phyloP scores from a whole-genome alignment of 2,329 filamentous ascomycete species.

The Hymenoscyphus fructigenus region DNA sequence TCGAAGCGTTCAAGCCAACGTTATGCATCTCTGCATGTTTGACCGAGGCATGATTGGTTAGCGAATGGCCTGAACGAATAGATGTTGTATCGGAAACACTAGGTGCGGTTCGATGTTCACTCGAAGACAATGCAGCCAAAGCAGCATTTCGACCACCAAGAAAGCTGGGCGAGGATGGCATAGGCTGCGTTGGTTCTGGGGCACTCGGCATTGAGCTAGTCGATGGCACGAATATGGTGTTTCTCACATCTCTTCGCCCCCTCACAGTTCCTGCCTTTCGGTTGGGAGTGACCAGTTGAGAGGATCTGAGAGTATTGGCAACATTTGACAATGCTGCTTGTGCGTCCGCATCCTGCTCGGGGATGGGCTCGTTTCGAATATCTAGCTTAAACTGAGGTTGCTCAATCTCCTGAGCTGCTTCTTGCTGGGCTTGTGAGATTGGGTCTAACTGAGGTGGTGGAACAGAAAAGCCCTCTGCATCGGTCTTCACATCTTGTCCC shows the following conservation, averaged over 20 bases:
- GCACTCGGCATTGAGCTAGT: slow-evolving; percentile 25
- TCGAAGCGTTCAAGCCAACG: slow-evolving; percentile 80
- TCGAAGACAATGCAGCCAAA: slow-evolving; percentile 59
- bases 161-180: slow-evolving; percentile 38
- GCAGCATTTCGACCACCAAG: slow-evolving; percentile 44
- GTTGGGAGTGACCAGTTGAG: slow-evolving; percentile 59
- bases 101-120: slow-evolving; percentile 50
- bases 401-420: slow-evolving; percentile 57
- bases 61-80: slow-evolving; percentile 81
- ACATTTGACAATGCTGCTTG: slow-evolving; percentile 75
- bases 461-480: slow-evolving; percentile 76
- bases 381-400: slow-evolving; percentile 72
- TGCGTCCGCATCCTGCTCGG: slow-evolving; percentile 73
- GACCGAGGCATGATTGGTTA: slow-evolving; percentile 65
- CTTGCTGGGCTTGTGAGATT: slow-evolving; percentile 71
- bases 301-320: slow-evolving; percentile 66
- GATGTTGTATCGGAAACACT: slow-evolving; percentile 82
- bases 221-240: slow-evolving; percentile 78
- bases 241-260: slow-evolving; percentile 86
- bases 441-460: slow-evolving; percentile 62
- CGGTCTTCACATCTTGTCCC: slow-evolving; percentile 50
- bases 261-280: slow-evolving; percentile 75
- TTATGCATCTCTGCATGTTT: slow-evolving; percentile 80
- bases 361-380: slow-evolving; percentile 75
- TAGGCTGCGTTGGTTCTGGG: slow-evolving; percentile 25